These are phyloP conservation scores for Fistulinella cinereoalba DNA, from an alignment of 1,284 basidiomycete genomes.

Conservation along the genomic window DNA sequence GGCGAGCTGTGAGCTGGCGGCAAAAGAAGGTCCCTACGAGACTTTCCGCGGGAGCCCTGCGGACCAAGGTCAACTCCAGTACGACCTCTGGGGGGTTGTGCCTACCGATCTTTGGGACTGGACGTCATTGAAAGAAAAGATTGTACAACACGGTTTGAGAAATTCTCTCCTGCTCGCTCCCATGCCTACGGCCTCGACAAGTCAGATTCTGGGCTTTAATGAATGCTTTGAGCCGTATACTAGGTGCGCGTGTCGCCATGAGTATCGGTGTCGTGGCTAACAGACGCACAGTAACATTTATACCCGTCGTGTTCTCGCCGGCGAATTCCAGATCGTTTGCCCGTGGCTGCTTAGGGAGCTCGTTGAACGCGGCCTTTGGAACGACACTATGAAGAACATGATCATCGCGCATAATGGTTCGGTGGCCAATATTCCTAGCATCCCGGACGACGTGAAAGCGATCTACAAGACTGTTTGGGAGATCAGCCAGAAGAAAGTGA, in stretches of 20 bases:
- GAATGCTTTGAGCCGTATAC: slow-evolving; percentile 99
- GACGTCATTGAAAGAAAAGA: slow-evolving; percentile 83
- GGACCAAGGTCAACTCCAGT: slow-evolving; percentile 87
- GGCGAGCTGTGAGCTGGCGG: slow-evolving; percentile 88
- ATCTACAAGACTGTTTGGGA: slow-evolving; percentile 99
- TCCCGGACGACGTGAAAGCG: slow-evolving; percentile 89
- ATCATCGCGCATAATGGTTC: slow-evolving; percentile 98
- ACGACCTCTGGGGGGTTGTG: slow-evolving; percentile 92
- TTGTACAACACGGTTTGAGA: slow-evolving; percentile 82
- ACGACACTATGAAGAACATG: slow-evolving; percentile 99
- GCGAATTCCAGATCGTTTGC: slow-evolving; percentile 99
- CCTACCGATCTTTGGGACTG: slow-evolving; percentile 97
- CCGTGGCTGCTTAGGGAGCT: slow-evolving; percentile 98
- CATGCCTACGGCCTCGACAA: slow-evolving; percentile 99
- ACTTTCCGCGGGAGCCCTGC: slow-evolving; percentile 93
- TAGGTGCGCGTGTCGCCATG: slow-evolving; percentile 47
- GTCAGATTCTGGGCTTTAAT: slow-evolving; percentile 98
- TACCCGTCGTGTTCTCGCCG: slow-evolving; percentile 97
- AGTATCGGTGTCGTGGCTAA: slow-evolving; percentile 8
- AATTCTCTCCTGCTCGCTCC: slow-evolving; percentile 96
- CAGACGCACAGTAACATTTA: slow-evolving; percentile 82
- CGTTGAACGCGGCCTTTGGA: slow-evolving; percentile 94
- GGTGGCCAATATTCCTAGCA: slow-evolving; percentile 84
- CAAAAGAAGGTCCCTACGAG: slow-evolving; percentile 82
- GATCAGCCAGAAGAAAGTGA: slow-evolving; percentile 97